These are phyloP conservation scores for Acephala macrosclerotiorum DNA, from an alignment of 2,329 filamentous ascomycete genomes.

Conservation along the genomic window DNA sequence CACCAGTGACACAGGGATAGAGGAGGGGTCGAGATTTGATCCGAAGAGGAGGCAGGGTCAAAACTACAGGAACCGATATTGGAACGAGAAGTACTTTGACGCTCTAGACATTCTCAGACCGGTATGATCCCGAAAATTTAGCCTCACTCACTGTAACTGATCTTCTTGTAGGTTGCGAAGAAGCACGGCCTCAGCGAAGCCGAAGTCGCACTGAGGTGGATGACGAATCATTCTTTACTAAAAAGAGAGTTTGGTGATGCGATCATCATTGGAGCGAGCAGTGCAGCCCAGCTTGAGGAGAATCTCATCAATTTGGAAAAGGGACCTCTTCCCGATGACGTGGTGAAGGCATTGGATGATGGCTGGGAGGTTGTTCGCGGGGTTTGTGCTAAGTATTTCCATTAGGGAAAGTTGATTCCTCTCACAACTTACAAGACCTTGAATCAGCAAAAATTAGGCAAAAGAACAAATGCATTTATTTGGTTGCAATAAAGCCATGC, in stretches of 20 bases:
- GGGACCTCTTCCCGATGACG: constrained; percentile 78
- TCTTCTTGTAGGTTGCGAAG: constrained; percentile 55
- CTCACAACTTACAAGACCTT: no score
- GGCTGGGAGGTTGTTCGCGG: constrained; percentile 77
- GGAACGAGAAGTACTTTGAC: constrained; percentile 67
- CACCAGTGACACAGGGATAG: constrained; percentile 42
- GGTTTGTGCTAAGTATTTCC: constrained; percentile 57
- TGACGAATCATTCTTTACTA: constrained; percentile 72
- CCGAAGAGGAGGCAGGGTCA: constrained; percentile 56
- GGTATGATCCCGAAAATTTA: constrained; percentile 48
- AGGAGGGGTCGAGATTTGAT: constrained; percentile 35
- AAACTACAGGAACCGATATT: constrained; percentile 64
- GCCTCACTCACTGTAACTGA: not conserved
- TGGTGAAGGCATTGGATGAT: constrained; percentile 77
- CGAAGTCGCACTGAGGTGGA: constrained; percentile 80
- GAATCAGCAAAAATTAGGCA: no score
- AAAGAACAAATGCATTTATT: no score
- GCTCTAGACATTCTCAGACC: constrained; percentile 73
- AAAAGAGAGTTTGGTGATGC: constrained; percentile 62
- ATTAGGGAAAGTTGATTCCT: not conserved
- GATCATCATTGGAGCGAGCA: constrained; percentile 66
- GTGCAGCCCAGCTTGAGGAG: constrained; percentile 61
- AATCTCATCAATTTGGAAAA: constrained; percentile 67
- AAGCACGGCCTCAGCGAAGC: constrained; percentile 74
- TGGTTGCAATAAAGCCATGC: no score